These are phyloP conservation scores for Gossypium longicalyx DNA, from an alignment of 345 rosid species.

Conservation along the genomic window DNA sequence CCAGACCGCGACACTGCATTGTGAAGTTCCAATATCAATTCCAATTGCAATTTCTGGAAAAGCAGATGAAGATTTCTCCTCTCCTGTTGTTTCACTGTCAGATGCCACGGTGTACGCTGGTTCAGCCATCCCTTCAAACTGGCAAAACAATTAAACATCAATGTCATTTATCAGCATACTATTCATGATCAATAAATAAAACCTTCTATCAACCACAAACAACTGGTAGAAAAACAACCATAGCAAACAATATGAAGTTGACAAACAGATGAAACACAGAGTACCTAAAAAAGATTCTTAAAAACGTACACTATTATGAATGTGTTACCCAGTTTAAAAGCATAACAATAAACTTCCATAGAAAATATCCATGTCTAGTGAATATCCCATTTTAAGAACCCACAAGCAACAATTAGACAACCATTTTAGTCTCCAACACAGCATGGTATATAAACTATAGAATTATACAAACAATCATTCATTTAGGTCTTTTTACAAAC, in stretches of 20 bases:
- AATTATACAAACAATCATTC: neutral
- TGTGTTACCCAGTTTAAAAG: too few species aligned
- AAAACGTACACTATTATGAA: neutral
- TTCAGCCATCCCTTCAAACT: constrained; percentile 58
- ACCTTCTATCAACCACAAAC: neutral
- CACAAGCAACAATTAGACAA: neutral
- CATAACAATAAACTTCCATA: too few species aligned
- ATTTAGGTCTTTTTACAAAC: neutral
- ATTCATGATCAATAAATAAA: neutral
- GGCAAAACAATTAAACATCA: constrained; percentile 8
- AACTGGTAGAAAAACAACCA: neutral
- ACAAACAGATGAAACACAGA: neutral
- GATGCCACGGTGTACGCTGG: constrained; percentile 72
- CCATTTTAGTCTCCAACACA: neutral
- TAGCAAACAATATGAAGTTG: neutral
- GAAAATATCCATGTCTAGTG: neutral
- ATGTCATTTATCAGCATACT: neutral
- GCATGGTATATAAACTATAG: neutral
- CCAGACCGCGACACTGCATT: constrained; percentile 78
- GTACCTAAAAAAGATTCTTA: neutral
- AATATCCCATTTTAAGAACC: neutral
- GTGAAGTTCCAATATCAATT: constrained; percentile 83
- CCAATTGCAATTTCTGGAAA: constrained; percentile 73
- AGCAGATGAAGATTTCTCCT: constrained; percentile 54
- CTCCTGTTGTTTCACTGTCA: constrained; percentile 70